Evolutionary conservation across 2,329 filamentous ascomycete genomes (phyloP).

Genomic region (Beauveria sp.): DNA sequence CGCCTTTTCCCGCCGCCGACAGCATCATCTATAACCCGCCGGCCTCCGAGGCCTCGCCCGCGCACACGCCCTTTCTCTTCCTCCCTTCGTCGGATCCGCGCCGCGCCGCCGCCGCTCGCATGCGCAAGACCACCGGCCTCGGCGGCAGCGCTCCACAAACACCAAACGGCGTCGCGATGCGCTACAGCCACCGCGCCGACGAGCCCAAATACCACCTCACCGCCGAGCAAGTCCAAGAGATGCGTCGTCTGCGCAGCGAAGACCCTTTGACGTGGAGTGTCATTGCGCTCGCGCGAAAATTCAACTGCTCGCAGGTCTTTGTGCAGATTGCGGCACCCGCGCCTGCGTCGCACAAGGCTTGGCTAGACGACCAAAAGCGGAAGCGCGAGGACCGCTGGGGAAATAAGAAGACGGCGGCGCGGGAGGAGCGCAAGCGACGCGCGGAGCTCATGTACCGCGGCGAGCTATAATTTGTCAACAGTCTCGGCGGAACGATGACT

Average conservation of each 20-base stretch:
- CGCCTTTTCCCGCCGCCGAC: constrained; percentile 24
- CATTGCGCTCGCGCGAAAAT: constrained; percentile 43
- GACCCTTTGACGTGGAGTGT: constrained; percentile 52
- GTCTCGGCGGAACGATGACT: not conserved
- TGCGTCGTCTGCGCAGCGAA: constrained; percentile 43
- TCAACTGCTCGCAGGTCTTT: constrained; percentile 48
- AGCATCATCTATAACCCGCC: constrained; percentile 52
- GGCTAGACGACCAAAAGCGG: constrained; percentile 37
- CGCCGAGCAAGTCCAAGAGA: constrained; percentile 50
- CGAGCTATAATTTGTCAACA: constrained; percentile 33
- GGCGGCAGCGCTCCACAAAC: constrained; percentile 14
- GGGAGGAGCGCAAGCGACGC: constrained; percentile 48
- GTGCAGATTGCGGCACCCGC: constrained; percentile 51
- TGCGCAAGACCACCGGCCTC: constrained; percentile 31
- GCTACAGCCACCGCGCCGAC: constrained; percentile 24
- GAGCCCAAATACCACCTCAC: constrained; percentile 44
- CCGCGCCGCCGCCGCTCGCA: constrained; percentile 39
- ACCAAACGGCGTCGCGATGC: constrained; percentile 25
- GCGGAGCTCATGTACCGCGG: constrained; percentile 44
- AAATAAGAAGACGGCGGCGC: constrained; percentile 43
- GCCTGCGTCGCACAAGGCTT: constrained; percentile 38
- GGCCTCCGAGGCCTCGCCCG: constrained; percentile 46
- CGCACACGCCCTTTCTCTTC: constrained; percentile 60
- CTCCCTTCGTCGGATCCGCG: constrained; percentile 51
- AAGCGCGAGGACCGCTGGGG: constrained; percentile 50